Percentiles rank a stretch among this genome's conserved stretches.
Evolutionary conservation across 2,329 filamentous ascomycete genomes (phyloP).

Genomic region (Penicillium sp.): DNA sequence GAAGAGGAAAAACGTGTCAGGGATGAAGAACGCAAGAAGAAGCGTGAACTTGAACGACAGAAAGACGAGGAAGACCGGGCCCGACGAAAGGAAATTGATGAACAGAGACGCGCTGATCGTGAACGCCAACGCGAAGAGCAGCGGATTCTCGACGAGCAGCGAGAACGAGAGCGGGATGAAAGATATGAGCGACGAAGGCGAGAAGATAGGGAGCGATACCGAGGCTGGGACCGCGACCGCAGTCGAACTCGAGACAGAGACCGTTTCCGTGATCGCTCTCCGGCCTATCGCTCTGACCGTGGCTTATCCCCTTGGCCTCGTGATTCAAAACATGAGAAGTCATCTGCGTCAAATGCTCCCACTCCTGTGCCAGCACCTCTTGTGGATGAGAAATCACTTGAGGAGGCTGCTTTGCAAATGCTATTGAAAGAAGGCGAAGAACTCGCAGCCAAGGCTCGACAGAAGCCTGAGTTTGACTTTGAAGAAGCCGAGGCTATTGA

Average conservation of each 20-base stretch:
- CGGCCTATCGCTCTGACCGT: conserved; percentile 33
- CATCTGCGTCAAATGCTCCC: conserved; percentile 33
- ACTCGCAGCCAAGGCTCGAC: conserved; percentile 51
- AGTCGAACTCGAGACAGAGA: conserved; percentile 37
- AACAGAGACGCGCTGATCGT: conserved; percentile 49
- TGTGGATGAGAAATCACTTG: conserved; percentile 54
- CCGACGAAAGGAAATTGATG: conserved; percentile 50
- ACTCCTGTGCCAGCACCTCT: conserved; percentile 29
- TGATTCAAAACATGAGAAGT: conserved; percentile 33
- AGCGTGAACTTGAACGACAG: conserved; percentile 44
- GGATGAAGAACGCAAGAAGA: conserved; percentile 43
- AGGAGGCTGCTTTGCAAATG: conserved; percentile 54
- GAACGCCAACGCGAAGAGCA: conserved; percentile 53
- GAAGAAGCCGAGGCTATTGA: conserved; percentile 46
- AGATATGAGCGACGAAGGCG: conserved; percentile 44
- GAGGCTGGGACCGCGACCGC: conserved; percentile 38
- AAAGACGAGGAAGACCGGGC: conserved; percentile 47
- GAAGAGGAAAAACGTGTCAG: conserved; percentile 41
- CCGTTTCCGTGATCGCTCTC: conserved; percentile 32
- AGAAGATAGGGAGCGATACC: conserved; percentile 47
- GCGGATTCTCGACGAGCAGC: conserved; percentile 52
- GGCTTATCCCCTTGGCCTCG: conserved; percentile 29
- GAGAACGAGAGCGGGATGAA: conserved; percentile 50
- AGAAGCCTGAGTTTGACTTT: conserved; percentile 52
- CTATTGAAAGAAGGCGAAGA: conserved; percentile 55